Evolutionary conservation across 1,139 yeast genomes (phyloP).

Genomic region (Hyphopichia pseudoburtonii): DNA sequence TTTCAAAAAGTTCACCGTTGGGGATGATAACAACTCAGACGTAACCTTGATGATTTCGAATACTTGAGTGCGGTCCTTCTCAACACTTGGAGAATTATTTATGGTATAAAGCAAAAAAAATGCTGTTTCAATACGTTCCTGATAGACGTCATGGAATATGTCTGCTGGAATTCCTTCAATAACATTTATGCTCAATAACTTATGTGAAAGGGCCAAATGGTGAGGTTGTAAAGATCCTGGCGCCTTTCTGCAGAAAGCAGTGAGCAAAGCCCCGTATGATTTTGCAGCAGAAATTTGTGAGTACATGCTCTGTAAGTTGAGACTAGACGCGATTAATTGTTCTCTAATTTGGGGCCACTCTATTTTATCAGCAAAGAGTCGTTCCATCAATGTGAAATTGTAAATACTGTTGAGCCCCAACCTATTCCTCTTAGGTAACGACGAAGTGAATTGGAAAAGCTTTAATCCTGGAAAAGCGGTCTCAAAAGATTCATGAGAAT

Average conservation of each 20-base stretch:
- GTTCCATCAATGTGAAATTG: slow-evolving; percentile 64
- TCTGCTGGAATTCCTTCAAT: slow-evolving; percentile 54
- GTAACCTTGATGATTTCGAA: slow-evolving; percentile 42
- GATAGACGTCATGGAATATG: slow-evolving; percentile 50
- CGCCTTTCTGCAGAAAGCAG: slow-evolving; percentile 56
- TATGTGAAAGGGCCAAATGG: slow-evolving; percentile 45
- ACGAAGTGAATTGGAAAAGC: slow-evolving; percentile 56
- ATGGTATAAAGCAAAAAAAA: slow-evolving; percentile 61
- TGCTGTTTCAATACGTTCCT: slow-evolving; percentile 66
- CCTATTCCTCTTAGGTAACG: slow-evolving; percentile 45
- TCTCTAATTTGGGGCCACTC: slow-evolving; percentile 54
- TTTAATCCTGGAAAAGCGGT: slow-evolving; percentile 47
- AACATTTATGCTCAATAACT: slow-evolving; percentile 52
- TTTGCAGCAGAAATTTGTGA: slow-evolving; percentile 71
- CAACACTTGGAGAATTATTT: slow-evolving; percentile 27
- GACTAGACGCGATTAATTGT: slow-evolving; percentile 58
- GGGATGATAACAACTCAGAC: slow-evolving; percentile 44
- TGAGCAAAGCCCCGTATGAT: slow-evolving; percentile 75
- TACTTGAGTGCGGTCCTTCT: slow-evolving; percentile 26
- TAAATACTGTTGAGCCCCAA: slow-evolving; percentile 58
- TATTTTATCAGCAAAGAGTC: slow-evolving; percentile 45
- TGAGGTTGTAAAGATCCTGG: slow-evolving; percentile 31
- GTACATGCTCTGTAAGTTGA: slow-evolving; percentile 61
- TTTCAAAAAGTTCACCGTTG: slow-evolving; percentile 44
- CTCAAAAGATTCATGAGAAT: slow-evolving; percentile 45